Conservation (phyloP, 495 filamentous ascomycete species). For the Pseudevernia furfuracea region DNA sequence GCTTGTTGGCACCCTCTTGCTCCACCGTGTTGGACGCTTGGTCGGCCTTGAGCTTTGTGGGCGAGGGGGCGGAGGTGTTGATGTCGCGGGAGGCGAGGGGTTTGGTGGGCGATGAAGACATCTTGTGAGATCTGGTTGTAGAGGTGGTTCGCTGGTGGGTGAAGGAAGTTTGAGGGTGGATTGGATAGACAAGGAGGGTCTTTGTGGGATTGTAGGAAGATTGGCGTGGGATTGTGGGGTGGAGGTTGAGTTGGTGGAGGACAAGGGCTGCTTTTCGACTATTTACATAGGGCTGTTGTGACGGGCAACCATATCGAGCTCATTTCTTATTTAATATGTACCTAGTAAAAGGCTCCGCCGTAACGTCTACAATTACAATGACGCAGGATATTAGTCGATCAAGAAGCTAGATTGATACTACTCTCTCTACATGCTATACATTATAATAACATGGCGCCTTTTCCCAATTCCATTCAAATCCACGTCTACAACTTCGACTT, state of each 20-base stretch:
- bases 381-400: not conserved
- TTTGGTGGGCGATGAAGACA: slow-evolving; percentile 25
- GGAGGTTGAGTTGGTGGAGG: not conserved
- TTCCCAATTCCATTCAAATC: not conserved
- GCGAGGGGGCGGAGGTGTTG: slow-evolving; percentile 41
- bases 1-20: slow-evolving; percentile 27
- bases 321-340: not conserved
- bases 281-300: slow-evolving; percentile 13
- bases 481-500: slow-evolving; percentile 42
- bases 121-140: slow-evolving; percentile 5
- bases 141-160: slow-evolving; percentile 1
- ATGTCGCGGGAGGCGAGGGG: slow-evolving; percentile 49
- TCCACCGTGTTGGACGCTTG: slow-evolving; percentile 14
- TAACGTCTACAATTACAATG: not conserved
- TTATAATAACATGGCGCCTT: not conserved
- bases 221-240: not conserved
- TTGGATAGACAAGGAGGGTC: no score
- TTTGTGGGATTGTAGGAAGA: not conserved
- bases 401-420: not conserved
- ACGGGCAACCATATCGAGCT: slow-evolving; percentile 6
- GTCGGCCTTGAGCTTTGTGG: slow-evolving; percentile 17
- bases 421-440: not conserved
- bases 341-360: not conserved
- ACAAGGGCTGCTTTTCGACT: not conserved
- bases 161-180: not conserved